phyloP scores from a whole-genome alignment of 192 early-diverging fungal species.

The Chytriomyces confervae region DNA sequence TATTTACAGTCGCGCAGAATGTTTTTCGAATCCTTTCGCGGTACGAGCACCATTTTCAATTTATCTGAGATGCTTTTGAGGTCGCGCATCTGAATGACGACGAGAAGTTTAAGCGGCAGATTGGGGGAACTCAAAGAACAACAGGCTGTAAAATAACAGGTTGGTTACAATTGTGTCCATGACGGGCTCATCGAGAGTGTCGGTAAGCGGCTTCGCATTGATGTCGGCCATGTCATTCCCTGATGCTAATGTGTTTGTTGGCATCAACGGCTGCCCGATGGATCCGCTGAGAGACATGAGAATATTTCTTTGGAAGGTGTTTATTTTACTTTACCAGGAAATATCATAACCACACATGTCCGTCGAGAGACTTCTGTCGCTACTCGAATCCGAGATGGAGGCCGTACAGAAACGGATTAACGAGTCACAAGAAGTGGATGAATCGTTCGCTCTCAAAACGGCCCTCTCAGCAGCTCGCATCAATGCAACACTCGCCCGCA shows the following conservation, averaged over 20 bases:
- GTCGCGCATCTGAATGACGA: constrained; percentile 68
- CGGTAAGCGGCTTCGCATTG: background rate
- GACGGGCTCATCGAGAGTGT: constrained; percentile 96
- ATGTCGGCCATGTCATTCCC: background rate
- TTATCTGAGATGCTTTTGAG: constrained; percentile 74
- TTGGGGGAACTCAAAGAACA: background rate
- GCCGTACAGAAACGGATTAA: too few relatives aligned
- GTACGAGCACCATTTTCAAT: constrained; percentile 73
- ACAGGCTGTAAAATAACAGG: background rate
- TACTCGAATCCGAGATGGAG: too few relatives aligned
- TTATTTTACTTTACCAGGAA: too few relatives aligned
- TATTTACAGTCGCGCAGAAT: constrained; percentile 76
- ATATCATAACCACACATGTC: too few relatives aligned
- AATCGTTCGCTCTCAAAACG: too few relatives aligned
- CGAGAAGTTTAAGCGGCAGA: background rate
- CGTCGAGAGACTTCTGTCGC: too few relatives aligned
- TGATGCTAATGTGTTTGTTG: background rate
- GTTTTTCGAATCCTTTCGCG: constrained; percentile 61
- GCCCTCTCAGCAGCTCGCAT: too few relatives aligned
- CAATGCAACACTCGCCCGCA: too few relatives aligned
- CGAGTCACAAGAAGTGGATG: too few relatives aligned
- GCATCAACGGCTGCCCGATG: too few relatives aligned
- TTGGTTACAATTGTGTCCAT: constrained; percentile 80
- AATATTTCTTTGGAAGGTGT: too few relatives aligned
- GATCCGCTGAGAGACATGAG: too few relatives aligned